phyloP scores from a whole-genome alignment of 352 stramenopile genomes.

The Phytophthora vignae region DNA sequence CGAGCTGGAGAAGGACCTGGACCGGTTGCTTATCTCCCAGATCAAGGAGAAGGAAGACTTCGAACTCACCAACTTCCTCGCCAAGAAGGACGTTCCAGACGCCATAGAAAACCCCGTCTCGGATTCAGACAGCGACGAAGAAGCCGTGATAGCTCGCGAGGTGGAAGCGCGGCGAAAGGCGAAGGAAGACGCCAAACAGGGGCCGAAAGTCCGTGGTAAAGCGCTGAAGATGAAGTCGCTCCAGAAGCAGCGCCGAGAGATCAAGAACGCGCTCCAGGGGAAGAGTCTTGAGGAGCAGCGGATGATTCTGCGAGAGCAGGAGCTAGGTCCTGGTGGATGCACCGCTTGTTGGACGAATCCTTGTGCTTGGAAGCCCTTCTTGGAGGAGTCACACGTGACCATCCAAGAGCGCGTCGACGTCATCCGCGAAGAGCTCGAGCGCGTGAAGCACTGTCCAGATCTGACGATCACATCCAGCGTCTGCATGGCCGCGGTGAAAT shows the following conservation, averaged over 20 bases:
- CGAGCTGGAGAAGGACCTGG: slow-evolving; percentile 93
- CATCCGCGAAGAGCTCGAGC: slow-evolving; percentile 74
- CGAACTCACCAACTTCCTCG: slow-evolving; percentile 61
- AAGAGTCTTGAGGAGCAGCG: slow-evolving; percentile 74
- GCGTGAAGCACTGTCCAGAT: slow-evolving; percentile 68
- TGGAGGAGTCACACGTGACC: slow-evolving; percentile 57
- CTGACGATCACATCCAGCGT: slow-evolving; percentile 58
- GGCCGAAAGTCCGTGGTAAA: slow-evolving; percentile 59
- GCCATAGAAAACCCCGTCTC: slow-evolving; percentile 42
- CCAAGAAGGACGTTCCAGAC: slow-evolving; percentile 12
- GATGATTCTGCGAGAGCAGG: slow-evolving; percentile 65
- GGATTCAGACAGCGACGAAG: slow-evolving; percentile 78
- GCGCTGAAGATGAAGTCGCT: slow-evolving; percentile 64
- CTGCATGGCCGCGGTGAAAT: slow-evolving; percentile 73
- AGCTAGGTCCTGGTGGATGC: slow-evolving; percentile 78
- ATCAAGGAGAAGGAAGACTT: slow-evolving; percentile 78
- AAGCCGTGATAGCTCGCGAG: slow-evolving; percentile 70
- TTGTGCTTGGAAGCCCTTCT: slow-evolving; percentile 70
- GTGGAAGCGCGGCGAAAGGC: slow-evolving; percentile 40
- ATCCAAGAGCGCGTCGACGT: slow-evolving; percentile 69
- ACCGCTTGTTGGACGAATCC: slow-evolving; percentile 83
- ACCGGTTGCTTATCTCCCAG: slow-evolving; percentile 89
- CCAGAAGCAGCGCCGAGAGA: slow-evolving; percentile 78
- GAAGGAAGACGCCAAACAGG: slow-evolving; percentile 44
- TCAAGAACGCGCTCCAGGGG: slow-evolving; percentile 73